Evolutionary conservation across 108 stramenopile genomes (phyloP).

Genomic region (Pseudonitzschia delicatissima): DNA sequence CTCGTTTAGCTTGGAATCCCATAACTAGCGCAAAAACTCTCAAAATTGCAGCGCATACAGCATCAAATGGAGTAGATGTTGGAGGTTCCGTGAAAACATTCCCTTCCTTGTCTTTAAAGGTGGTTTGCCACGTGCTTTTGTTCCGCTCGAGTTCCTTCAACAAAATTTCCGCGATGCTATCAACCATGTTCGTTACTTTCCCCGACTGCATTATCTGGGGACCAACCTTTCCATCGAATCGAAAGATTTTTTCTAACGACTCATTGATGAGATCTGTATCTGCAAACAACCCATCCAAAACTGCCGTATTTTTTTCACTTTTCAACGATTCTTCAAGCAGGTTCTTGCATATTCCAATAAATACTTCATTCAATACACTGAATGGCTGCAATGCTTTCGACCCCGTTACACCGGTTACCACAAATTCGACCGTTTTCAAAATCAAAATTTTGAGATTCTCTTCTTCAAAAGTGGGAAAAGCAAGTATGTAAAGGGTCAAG

Average conservation of each 20-base stretch:
- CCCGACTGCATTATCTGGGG: constrained; percentile 70
- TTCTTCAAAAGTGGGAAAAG: constrained; percentile 83
- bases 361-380: constrained; percentile 73
- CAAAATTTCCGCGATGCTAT: constrained; percentile 54
- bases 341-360: constrained; percentile 73
- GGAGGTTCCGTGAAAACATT: constrained; percentile 32
- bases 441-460: constrained; percentile 85
- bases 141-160: constrained; percentile 28
- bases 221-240: constrained; percentile 83
- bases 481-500: constrained; percentile 77
- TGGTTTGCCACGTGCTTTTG: constrained; percentile 18
- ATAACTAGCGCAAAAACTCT: constrained; percentile 32
- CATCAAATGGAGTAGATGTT: constrained; percentile 33
- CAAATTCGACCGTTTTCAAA: constrained; percentile 90
- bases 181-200: constrained; percentile 53
- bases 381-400: constrained; percentile 71
- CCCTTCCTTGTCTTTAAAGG: constrained; percentile 29
- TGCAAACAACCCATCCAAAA: constrained; percentile 36
- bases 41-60: constrained; percentile 42
- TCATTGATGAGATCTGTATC: constrained; percentile 83
- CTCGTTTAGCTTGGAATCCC: constrained; percentile 28
- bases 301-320: constrained; percentile 21
- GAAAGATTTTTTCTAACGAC: constrained; percentile 82
- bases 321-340: constrained; percentile 44
- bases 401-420: constrained; percentile 78